A percentile compares a stretch with the other conserved stretches of the same genome.
Evolutionary conservation across 805 yeast species (phyloP).

Genomic region (Debaryomyces castellii): DNA sequence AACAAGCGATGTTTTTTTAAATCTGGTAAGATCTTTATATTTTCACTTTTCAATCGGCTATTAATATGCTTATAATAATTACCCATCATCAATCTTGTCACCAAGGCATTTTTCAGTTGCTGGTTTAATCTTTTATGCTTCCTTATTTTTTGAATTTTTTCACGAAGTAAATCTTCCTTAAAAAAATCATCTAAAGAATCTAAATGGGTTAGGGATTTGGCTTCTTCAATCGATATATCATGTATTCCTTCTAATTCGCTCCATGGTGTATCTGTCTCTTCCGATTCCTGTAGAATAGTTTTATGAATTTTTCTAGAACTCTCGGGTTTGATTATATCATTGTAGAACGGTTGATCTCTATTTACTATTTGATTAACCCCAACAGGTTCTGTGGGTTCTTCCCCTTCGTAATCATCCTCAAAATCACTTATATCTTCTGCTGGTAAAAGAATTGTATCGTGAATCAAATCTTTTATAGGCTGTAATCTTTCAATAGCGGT

Average conservation of each 20-base stretch:
- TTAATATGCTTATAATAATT: constrained; percentile 54
- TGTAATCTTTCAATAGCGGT: constrained; percentile 55
- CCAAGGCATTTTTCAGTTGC: constrained; percentile 46
- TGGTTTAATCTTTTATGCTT: constrained; percentile 36
- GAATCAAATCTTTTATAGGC: constrained; percentile 43
- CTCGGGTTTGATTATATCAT: constrained; percentile 53
- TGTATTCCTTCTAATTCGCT: constrained; percentile 34
- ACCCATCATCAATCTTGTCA: constrained; percentile 69
- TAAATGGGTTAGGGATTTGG: constrained; percentile 34
- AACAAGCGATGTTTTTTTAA: constrained; percentile 17
- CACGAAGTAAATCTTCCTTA: constrained; percentile 42
- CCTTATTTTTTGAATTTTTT: constrained; percentile 49
- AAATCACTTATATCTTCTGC: constrained; percentile 42
- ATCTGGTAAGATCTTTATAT: constrained; percentile 9
- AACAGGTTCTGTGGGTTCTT: constrained; percentile 47
- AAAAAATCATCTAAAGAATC: constrained; percentile 36
- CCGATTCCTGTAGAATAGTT: constrained; percentile 13
- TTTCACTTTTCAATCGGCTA: constrained; percentile 23
- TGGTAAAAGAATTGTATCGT: constrained; percentile 49
- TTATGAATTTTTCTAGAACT: constrained; percentile 12
- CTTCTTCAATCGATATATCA: constrained; percentile 35
- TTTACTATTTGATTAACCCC: constrained; percentile 51
- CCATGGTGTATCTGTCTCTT: constrained; percentile 10
- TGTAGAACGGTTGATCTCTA: constrained; percentile 47
- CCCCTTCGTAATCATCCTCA: constrained; percentile 18